Evolutionary conservation across 768 basidiomycete genomes (phyloP).

Genomic region (Mycena epipterygia): DNA sequence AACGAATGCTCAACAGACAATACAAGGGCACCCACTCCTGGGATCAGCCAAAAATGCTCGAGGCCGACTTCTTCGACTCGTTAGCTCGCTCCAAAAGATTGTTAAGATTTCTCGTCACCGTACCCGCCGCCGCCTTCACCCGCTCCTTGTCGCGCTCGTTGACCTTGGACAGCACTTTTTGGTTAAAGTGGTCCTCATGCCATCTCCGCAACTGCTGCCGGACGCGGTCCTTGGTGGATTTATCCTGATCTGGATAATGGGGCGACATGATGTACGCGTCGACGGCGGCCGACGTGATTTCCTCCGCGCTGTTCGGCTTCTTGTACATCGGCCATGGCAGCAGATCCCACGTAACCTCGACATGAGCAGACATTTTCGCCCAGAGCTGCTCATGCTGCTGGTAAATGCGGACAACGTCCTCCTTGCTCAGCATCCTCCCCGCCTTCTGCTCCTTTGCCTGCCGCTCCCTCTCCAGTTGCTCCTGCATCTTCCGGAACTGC

Average conservation of each 20-base stretch:
- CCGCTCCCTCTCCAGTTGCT: slow-evolving; percentile 60
- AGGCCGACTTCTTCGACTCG: slow-evolving; percentile 36
- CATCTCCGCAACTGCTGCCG: slow-evolving; percentile 82
- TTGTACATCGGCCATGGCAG: slow-evolving; percentile 85
- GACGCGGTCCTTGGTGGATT: slow-evolving; percentile 75
- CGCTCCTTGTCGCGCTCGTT: slow-evolving; percentile 71
- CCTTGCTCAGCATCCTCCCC: slow-evolving; percentile 65
- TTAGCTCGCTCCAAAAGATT: slow-evolving; percentile 63
- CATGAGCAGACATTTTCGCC: slow-evolving; percentile 58
- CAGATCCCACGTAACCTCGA: slow-evolving; percentile 70
- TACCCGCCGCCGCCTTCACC: slow-evolving; percentile 80
- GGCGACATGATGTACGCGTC: slow-evolving; percentile 73
- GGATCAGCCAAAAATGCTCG: slow-evolving; percentile 33
- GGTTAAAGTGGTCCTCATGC: slow-evolving; percentile 90
- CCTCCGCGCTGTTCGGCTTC: slow-evolving; percentile 68
- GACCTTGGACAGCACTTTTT: slow-evolving; percentile 75
- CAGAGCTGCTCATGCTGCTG: slow-evolving; percentile 76
- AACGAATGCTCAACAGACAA: slow-evolving; percentile 3
- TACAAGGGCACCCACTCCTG: slow-evolving; percentile 27
- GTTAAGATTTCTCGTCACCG: slow-evolving; percentile 79
- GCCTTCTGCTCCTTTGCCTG: slow-evolving; percentile 49
- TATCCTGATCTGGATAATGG: slow-evolving; percentile 66
- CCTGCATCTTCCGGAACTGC: slow-evolving; percentile 80
- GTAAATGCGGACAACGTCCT: slow-evolving; percentile 69
- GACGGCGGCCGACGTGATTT: slow-evolving; percentile 69